Conservation (phyloP, 2,329 filamentous ascomycete species). For the Biscogniauxia mediterranea region DNA sequence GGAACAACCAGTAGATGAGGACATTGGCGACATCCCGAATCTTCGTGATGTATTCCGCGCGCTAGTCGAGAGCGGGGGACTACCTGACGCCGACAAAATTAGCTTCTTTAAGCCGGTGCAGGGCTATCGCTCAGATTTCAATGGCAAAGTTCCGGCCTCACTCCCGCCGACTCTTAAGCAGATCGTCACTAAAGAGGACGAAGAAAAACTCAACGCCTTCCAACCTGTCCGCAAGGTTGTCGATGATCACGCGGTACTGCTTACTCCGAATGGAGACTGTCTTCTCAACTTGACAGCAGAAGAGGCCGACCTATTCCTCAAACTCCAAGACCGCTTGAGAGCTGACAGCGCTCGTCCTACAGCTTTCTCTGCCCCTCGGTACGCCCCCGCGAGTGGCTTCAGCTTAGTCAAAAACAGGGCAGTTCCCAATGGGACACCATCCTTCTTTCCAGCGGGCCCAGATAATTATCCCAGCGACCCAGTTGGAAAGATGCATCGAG, state of each 20-base stretch:
- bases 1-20: constrained; percentile 31
- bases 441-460: constrained; percentile 55
- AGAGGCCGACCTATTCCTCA: constrained; percentile 69
- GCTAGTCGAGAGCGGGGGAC: constrained; percentile 34
- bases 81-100: constrained; percentile 38
- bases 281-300: constrained; percentile 68
- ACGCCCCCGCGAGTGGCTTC: constrained; percentile 57
- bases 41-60: constrained; percentile 38
- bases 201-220: constrained; percentile 53
- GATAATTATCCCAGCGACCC: constrained; percentile 54
- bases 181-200: constrained; percentile 53
- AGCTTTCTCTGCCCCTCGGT: constrained; percentile 54
- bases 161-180: constrained; percentile 42
- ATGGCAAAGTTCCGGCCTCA: constrained; percentile 26
- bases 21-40: constrained; percentile 32
- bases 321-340: constrained; percentile 61
- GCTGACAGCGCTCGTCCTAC: constrained; percentile 50
- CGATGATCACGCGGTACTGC: constrained; percentile 65
- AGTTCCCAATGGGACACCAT: constrained; percentile 61
- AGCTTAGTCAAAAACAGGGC: constrained; percentile 63
- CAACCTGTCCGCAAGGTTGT: constrained; percentile 60
- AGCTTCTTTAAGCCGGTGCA: constrained; percentile 39
- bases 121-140: constrained; percentile 35
- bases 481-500: constrained; percentile 63
- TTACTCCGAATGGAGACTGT: constrained; percentile 74